Conservation (phyloP, 2,329 filamentous ascomycete genomes). For the Apiospora marii region DNA sequence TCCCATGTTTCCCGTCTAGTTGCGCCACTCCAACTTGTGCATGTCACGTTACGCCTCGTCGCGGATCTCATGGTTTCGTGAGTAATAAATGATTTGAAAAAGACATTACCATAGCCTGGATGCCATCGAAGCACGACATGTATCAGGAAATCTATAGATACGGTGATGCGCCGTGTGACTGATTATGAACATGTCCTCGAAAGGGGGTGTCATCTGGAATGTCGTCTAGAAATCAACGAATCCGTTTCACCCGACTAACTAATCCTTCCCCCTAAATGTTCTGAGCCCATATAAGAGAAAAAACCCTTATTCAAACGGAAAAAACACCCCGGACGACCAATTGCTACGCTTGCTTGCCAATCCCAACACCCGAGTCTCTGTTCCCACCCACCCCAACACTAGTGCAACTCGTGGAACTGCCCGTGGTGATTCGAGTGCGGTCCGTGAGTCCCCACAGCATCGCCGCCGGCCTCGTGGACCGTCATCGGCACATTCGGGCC, state of each 20-base stretch:
- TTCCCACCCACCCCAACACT: neutral
- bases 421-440: constrained; percentile 45
- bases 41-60: too few species aligned
- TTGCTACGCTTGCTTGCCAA: neutral
- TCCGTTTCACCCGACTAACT: neutral
- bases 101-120: constrained; percentile 7
- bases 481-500: constrained; percentile 36
- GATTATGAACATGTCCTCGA: neutral
- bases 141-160: neutral
- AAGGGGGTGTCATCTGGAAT: neutral
- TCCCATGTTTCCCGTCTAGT: neutral
- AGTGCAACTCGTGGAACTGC: constrained; percentile 50
- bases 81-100: neutral
- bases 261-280: neutral
- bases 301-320: neutral
- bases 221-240: neutral
- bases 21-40: neutral
- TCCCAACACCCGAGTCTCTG: neutral
- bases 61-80: neutral
- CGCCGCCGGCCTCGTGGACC: constrained; percentile 50
- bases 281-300: neutral
- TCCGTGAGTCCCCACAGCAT: constrained; percentile 41
- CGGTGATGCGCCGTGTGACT: neutral
- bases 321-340: too few species aligned
- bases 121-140: neutral